Conservation (phyloP, 2,329 filamentous ascomycete species). For the Paracorniculantispora psalliotae region DNA sequence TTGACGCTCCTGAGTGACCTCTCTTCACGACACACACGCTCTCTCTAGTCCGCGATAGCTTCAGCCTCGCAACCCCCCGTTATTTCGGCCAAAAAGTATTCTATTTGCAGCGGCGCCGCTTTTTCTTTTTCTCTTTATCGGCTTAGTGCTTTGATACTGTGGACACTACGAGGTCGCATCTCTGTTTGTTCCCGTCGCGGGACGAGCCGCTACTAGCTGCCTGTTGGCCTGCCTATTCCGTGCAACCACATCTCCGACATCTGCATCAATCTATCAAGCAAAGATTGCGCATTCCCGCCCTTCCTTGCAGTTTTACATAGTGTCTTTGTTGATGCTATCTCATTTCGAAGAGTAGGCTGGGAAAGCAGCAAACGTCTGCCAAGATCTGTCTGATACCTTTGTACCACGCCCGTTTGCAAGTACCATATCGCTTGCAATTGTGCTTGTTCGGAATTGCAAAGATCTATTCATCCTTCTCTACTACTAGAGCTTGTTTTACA, state of each 20-base stretch:
- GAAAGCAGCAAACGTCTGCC: not conserved
- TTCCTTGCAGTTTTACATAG: not conserved
- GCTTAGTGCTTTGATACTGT: not conserved
- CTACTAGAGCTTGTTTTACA: not conserved
- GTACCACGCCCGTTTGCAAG: not conserved
- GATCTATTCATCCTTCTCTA: not conserved
- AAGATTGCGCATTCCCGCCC: not conserved
- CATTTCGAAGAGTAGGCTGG: not conserved
- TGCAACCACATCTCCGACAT: not conserved
- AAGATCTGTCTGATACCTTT: not conserved
- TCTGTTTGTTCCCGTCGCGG: slow-evolving; percentile 5
- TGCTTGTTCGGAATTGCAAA: not conserved
- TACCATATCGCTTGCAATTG: not conserved
- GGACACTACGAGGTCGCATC: not conserved
- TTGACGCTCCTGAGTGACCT: slow-evolving; percentile 1
- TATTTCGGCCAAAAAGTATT: too few relatives aligned
- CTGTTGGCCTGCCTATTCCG: not conserved
- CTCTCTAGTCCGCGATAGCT: not conserved
- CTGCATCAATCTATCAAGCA: not conserved
- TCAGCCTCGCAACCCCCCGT: not conserved
- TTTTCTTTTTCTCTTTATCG: not conserved
- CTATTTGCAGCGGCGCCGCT: not conserved
- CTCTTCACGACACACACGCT: not conserved
- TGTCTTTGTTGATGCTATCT: not conserved
- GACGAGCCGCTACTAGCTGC: slow-evolving; percentile 10